Evolutionary conservation across 257 asterid genomes (phyloP), one percentile per base, ranked within the genome.

Genomic region (Coffea eugenioides): DNA sequence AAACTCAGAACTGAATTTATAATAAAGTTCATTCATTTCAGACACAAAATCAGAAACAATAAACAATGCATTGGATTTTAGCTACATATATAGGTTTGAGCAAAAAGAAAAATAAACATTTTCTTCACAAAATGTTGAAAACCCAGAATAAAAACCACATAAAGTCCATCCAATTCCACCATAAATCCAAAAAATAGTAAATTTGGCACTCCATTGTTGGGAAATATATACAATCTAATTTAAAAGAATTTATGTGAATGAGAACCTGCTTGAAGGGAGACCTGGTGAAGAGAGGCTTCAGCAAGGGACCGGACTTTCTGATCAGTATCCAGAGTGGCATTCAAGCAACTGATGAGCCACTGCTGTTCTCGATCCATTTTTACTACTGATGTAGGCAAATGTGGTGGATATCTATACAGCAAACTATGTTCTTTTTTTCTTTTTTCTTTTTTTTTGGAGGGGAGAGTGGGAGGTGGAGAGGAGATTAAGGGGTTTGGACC

Each of bases 241-340:
- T n/a, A 65, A 43, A 41, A 77, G 49, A 3, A 5, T 9, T 18
- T 3, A 77, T 31, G 4, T 8, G 66, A 65, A 76, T 5, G 45
- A 3, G 45, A 76, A 91, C 98, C 97, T 75, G 97, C 86, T 82
- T 91, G 99, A 81, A 89, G 90, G n/a, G 97, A 86, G n/a, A 97
- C 98, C 86, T 93, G 98, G 31, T 86, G 91, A 20, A 96, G 95
- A 43, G 98, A 94, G 80, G 97, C 78, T 88, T 93, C 99, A 43
- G 99, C 99, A 77, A 91, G 90, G 36, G 93, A 83, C 48, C 99
- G 94, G 74, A 88, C 82, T 78, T 94, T 97, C 41, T 91, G 96
- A 84, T 87, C 90, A 84, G 96, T 89, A 73, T 94, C 97, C 61
- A 96, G 93, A 18, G 97, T 90, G 71, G 99, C 97, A 88, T 87